phyloP scores from a whole-genome alignment of 768 basidiomycete species.

The Boletus coccyginus region DNA sequence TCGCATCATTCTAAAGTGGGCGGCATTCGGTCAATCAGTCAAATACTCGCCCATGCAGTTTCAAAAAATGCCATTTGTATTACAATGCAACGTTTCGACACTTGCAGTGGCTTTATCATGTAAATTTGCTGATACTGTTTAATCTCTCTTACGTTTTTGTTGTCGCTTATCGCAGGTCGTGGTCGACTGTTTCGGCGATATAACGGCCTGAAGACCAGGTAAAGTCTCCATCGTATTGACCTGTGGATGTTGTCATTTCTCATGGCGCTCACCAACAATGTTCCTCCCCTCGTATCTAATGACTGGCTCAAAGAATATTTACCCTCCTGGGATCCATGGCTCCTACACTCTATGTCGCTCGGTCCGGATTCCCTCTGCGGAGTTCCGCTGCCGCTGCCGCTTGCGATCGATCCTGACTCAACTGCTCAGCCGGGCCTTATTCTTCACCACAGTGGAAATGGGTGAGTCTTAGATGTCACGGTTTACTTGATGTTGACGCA shows the following conservation, averaged over 20 bases:
- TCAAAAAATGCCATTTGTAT: not conserved
- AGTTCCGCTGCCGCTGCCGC: not conserved
- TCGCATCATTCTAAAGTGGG: constrained; percentile 18
- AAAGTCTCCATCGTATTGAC: not conserved
- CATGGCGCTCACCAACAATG: not conserved
- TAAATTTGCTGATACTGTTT: not conserved
- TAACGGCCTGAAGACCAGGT: not conserved
- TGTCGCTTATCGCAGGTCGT: no score
- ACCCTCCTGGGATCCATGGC: not conserved
- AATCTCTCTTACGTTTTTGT: not conserved
- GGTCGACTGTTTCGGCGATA: not conserved
- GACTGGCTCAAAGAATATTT: no score
- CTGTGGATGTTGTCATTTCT: not conserved
- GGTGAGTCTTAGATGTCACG: not conserved
- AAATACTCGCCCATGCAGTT: not conserved
- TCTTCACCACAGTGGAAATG: not conserved
- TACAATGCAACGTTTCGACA: not conserved
- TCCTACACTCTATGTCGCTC: not conserved
- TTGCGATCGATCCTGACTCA: no score
- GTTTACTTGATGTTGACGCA: not conserved
- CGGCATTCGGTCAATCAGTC: not conserved
- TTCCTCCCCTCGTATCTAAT: not conserved
- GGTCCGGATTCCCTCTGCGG: not conserved
- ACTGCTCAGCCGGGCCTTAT: not conserved
- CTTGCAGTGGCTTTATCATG: not conserved